phyloP scores from a whole-genome alignment of 441 rosid species.

The Omphalea diandra region DNA sequence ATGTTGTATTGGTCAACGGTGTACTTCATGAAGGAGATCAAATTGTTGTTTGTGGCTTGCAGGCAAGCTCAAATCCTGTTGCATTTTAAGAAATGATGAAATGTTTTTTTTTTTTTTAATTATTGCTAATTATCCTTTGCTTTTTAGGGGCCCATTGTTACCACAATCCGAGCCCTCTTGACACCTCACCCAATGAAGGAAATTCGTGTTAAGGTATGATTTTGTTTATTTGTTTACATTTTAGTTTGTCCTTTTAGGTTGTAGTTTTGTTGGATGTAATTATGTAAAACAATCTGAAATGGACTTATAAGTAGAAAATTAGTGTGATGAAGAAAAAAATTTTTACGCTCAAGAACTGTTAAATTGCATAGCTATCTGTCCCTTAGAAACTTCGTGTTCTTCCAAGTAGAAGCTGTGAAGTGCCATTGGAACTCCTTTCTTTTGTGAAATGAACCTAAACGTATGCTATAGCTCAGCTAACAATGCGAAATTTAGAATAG shows the following conservation, averaged over 20 bases:
- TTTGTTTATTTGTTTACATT: not conserved
- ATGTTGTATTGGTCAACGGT: conserved; percentile 91
- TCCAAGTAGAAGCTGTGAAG: not conserved
- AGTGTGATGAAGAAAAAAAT: not conserved
- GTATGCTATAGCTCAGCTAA: not conserved
- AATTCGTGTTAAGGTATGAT: conserved; percentile 81
- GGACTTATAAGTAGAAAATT: not conserved
- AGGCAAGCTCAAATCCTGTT: conserved; percentile 51
- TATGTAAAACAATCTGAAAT: not conserved
- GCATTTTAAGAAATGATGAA: conserved; percentile 12
- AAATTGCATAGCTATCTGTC: not conserved
- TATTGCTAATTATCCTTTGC: conserved; percentile 20
- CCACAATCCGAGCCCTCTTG: conserved; percentile 78
- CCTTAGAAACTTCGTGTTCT: not conserved
- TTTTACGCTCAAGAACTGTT: not conserved
- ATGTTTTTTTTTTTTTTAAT: conserved; percentile 16
- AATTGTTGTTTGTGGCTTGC: conserved; percentile 94
- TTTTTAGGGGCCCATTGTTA: conserved; percentile 83
- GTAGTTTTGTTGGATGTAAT: not conserved
- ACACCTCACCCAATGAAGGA: conserved; percentile 99
- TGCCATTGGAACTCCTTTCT: not conserved
- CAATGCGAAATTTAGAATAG: not conserved
- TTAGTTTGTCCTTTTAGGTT: not conserved
- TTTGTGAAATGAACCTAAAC: not conserved
- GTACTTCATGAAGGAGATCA: conserved; percentile 97